phyloP scores from a whole-genome alignment of 1,284 basidiomycete genomes.

The Irpex sp. region DNA sequence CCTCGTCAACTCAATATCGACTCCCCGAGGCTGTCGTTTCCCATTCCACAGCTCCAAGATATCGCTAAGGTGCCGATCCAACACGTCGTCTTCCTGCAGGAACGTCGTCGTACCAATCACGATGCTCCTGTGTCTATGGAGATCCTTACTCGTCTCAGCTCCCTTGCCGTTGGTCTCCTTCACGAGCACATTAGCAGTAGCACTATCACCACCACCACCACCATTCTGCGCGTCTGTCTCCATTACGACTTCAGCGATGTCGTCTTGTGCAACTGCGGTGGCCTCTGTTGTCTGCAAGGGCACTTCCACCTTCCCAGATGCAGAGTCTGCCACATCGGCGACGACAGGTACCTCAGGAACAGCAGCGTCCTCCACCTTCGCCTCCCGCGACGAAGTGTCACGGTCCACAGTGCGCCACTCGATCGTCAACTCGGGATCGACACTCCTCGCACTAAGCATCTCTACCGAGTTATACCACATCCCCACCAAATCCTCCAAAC shows the following conservation, averaged over 20 bases:
- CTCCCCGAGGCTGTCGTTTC: slow-evolving; percentile 61
- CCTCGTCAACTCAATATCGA: slow-evolving; percentile 53
- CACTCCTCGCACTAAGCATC: slow-evolving; percentile 31
- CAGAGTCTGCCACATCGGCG: too few species aligned
- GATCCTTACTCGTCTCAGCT: not conserved
- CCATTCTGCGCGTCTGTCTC: not conserved
- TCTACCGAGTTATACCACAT: slow-evolving; percentile 29
- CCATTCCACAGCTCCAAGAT: slow-evolving; percentile 79
- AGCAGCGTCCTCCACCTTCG: not conserved
- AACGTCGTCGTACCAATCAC: slow-evolving; percentile 73
- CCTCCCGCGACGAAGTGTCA: not conserved
- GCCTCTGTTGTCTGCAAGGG: too few species aligned
- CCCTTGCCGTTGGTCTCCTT: not conserved
- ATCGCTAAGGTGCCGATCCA: slow-evolving; percentile 56
- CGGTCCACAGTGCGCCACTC: slow-evolving; percentile 39
- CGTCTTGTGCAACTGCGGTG: not conserved
- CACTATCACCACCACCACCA: not conserved
- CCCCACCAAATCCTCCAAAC: slow-evolving; percentile 30
- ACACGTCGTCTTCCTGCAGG: slow-evolving; percentile 45
- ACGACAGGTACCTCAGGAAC: too few species aligned
- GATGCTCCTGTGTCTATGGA: not conserved
- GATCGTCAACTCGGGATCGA: slow-evolving; percentile 42
- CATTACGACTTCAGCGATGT: not conserved
- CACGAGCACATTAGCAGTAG: too few species aligned
- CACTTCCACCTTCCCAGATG: too few species aligned